phyloP scores from a whole-genome alignment of 2,329 filamentous ascomycete genomes.

The Claviceps cyperi region DNA sequence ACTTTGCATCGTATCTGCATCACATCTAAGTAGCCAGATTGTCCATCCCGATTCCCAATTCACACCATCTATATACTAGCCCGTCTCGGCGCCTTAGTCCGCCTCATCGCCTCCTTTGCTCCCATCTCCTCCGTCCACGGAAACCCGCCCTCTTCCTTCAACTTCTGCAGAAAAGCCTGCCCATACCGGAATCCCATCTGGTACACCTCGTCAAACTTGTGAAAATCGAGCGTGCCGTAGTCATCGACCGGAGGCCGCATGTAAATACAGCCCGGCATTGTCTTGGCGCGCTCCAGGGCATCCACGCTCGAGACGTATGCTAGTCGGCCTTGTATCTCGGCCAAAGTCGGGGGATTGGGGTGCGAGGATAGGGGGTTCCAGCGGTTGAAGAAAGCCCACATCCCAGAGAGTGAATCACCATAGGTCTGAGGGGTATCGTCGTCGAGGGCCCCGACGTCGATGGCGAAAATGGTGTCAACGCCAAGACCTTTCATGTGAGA shows the following conservation, averaged over 20 bases:
- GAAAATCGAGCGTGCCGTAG: constrained; percentile 91
- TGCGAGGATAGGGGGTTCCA: constrained; percentile 90
- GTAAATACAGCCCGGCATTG: constrained; percentile 79
- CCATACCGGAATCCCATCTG: constrained; percentile 77
- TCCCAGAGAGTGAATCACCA: constrained; percentile 83
- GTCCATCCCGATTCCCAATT: too few relatives aligned
- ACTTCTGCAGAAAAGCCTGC: constrained; percentile 59
- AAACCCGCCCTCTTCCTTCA: constrained; percentile 67
- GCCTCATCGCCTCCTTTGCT: constrained; percentile 59
- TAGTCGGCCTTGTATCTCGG: constrained; percentile 87
- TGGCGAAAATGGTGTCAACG: constrained; percentile 84
- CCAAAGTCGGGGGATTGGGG: constrained; percentile 85
- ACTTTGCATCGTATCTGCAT: too few relatives aligned
- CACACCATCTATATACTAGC: constrained; percentile 48
- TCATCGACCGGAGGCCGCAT: constrained; percentile 90
- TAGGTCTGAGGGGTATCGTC: constrained; percentile 85
- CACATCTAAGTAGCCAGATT: too few relatives aligned
- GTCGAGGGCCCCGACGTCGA: constrained; percentile 87
- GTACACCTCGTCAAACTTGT: constrained; percentile 95
- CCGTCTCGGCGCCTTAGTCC: constrained; percentile 66
- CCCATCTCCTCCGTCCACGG: constrained; percentile 56
- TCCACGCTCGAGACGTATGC: constrained; percentile 94
- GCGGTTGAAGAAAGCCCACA: constrained; percentile 88
- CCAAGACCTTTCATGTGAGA: constrained; percentile 93
- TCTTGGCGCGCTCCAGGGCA: constrained; percentile 85